A percentile compares a stretch with the other conserved stretches of the same genome.
These are phyloP conservation scores for Ilyonectria robusta DNA, from an alignment of 2,329 filamentous ascomycete genomes.

Conservation along the genomic window DNA sequence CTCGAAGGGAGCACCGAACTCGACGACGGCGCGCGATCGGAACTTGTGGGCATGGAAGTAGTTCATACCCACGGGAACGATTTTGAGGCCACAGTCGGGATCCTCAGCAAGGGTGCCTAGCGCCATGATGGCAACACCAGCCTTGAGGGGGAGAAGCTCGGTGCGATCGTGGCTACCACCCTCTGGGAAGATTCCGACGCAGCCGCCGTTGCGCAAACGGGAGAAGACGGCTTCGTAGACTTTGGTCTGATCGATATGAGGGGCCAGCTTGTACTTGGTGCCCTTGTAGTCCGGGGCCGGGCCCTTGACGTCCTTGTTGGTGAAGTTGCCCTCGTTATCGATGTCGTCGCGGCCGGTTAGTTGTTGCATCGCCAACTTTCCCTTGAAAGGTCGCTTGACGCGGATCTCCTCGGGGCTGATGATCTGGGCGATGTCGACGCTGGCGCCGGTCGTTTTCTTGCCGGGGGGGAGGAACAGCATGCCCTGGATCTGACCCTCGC, in stretches of 20 bases:
- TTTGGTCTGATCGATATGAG: conserved; percentile 92
- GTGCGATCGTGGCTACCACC: conserved; percentile 96
- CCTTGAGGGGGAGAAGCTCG: conserved; percentile 92
- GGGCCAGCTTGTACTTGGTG: conserved; percentile 87
- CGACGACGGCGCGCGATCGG: conserved; percentile 92
- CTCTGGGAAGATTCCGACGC: conserved; percentile 97
- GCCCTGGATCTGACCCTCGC: conserved; percentile 81
- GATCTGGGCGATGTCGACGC: conserved; percentile 87
- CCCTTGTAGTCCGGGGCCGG: conserved; percentile 77
- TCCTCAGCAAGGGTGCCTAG: conserved; percentile 89
- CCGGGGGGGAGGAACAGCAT: conserved; percentile 89
- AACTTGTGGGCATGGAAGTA: conserved; percentile 99
- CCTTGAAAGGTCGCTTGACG: conserved; percentile 89
- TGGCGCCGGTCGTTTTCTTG: conserved; percentile 82
- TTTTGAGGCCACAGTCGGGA: conserved; percentile 90
- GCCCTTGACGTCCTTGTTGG: conserved; percentile 67
- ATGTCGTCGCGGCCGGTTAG: conserved; percentile 85
- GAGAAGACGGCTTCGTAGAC: conserved; percentile 96
- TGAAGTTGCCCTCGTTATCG: conserved; percentile 75
- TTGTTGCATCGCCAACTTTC: conserved; percentile 81
- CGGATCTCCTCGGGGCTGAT: conserved; percentile 84
- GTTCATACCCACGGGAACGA: conserved; percentile 98
- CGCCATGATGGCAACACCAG: conserved; percentile 98
- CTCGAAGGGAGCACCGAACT: conserved; percentile 92
- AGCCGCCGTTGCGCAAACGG: conserved; percentile 84